phyloP scores from a whole-genome alignment of 2,329 filamentous ascomycete genomes.

The Fusarium siculi region DNA sequence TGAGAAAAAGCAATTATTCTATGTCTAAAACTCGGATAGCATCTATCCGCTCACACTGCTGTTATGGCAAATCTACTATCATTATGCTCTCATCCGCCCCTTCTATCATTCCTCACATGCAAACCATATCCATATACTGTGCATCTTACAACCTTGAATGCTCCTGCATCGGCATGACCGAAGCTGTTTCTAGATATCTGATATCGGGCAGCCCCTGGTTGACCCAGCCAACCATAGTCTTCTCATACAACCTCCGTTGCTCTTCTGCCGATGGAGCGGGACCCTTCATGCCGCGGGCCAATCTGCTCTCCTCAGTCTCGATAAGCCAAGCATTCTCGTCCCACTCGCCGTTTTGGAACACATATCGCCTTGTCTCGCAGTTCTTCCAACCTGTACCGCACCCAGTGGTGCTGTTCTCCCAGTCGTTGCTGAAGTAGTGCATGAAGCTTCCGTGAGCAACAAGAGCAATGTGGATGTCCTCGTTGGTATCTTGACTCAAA shows the following conservation, averaged over 20 bases:
- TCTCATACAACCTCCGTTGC: constrained; percentile 19
- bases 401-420: constrained; percentile 14
- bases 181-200: constrained; percentile 19
- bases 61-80: no score
- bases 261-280: constrained; percentile 21
- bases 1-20: neutral
- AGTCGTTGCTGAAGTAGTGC: constrained; percentile 35
- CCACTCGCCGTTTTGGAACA: constrained; percentile 11
- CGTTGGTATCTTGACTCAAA: neutral
- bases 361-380: constrained; percentile 29
- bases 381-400: constrained; percentile 32
- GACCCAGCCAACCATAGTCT: constrained; percentile 30
- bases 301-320: constrained; percentile 27
- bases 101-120: neutral
- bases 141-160: constrained; percentile 5
- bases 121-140: neutral
- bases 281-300: neutral
- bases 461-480: constrained; percentile 29
- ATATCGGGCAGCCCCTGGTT: constrained; percentile 29
- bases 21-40: neutral
- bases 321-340: constrained; percentile 33
- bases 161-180: neutral
- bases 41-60: neutral
- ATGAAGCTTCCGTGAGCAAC: constrained; percentile 34
- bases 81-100: no score